Evolutionary conservation across 2,329 filamentous ascomycete genomes (phyloP).

Genomic region (Peltaster fructicola): DNA sequence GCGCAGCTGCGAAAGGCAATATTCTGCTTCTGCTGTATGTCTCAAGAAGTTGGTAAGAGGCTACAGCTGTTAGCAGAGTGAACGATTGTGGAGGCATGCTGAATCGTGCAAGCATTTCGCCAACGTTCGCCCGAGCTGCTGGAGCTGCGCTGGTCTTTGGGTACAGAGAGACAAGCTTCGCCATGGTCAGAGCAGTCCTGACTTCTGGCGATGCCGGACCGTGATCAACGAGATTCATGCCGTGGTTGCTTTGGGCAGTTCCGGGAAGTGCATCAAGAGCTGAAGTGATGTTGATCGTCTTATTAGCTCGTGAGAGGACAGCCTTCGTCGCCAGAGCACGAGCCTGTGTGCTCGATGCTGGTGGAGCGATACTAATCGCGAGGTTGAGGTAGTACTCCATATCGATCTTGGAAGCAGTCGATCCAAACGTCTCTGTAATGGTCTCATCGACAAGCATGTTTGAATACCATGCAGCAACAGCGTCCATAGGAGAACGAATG

Average conservation of each 20-base stretch:
- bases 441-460: slow-evolving; percentile 53
- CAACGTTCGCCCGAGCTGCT: slow-evolving; percentile 21
- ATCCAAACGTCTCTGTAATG: slow-evolving; percentile 39
- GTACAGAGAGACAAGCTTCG: slow-evolving; percentile 37
- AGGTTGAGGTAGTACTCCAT: slow-evolving; percentile 40
- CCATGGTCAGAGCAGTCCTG: slow-evolving; percentile 38
- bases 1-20: slow-evolving; percentile 17
- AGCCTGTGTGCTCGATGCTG: slow-evolving; percentile 52
- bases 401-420: slow-evolving; percentile 23
- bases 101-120: slow-evolving; percentile 22
- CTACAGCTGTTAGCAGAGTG: slow-evolving; percentile 29
- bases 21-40: slow-evolving; percentile 19
- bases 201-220: slow-evolving; percentile 40
- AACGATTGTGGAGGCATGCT: slow-evolving; percentile 22
- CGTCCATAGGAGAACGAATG: slow-evolving; percentile 74
- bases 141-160: slow-evolving; percentile 7
- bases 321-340: slow-evolving; percentile 42
- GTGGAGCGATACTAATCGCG: slow-evolving; percentile 57
- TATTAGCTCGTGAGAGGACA: slow-evolving; percentile 36
- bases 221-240: slow-evolving; percentile 33
- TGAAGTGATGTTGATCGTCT: slow-evolving; percentile 32
- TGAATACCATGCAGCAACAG: slow-evolving; percentile 82
- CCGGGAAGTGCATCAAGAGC: slow-evolving; percentile 36
- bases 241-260: slow-evolving; percentile 13
- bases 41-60: slow-evolving; percentile 24